Conservation (phyloP, 2,329 filamentous ascomycete species). For the Talaromyces funiculosus region DNA sequence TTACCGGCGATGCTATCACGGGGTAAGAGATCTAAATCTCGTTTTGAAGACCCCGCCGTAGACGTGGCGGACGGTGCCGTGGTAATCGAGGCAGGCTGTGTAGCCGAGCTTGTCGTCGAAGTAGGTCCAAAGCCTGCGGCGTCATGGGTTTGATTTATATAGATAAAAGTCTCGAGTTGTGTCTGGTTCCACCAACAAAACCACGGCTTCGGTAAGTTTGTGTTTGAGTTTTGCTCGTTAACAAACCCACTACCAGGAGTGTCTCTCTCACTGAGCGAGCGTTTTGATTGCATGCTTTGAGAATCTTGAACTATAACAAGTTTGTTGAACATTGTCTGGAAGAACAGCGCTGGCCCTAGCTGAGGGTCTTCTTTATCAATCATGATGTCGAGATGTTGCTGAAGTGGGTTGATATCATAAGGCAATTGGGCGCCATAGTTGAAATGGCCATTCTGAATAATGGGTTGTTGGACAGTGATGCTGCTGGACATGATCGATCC, state of each 20-base stretch:
- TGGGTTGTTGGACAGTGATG: slow-evolving; percentile 36
- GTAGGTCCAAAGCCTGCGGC: slow-evolving; percentile 15
- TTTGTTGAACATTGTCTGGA: slow-evolving; percentile 59
- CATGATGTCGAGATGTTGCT: slow-evolving; percentile 50
- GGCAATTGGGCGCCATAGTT: slow-evolving; percentile 60
- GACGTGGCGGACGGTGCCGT: slow-evolving; percentile 18
- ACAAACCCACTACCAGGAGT: not conserved
- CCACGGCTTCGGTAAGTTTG: slow-evolving; percentile 56
- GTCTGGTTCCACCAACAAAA: slow-evolving; percentile 66
- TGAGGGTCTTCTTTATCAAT: slow-evolving; percentile 51
- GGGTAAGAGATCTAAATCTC: slow-evolving; percentile 6
- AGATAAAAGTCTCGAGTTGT: slow-evolving; percentile 62
- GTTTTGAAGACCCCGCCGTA: slow-evolving; percentile 14
- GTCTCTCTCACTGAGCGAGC: slow-evolving; percentile 19
- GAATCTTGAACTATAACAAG: slow-evolving; percentile 49
- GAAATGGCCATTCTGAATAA: slow-evolving; percentile 34
- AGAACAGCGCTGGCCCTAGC: slow-evolving; percentile 60
- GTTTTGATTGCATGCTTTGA: slow-evolving; percentile 23
- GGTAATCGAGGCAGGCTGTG: not conserved
- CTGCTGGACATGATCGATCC: slow-evolving; percentile 23
- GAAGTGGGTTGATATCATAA: slow-evolving; percentile 32
- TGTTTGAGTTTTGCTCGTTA: not conserved
- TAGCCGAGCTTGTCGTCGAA: slow-evolving; percentile 10
- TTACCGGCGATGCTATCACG: slow-evolving; percentile 8
- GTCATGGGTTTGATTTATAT: slow-evolving; percentile 49